phyloP scores from a whole-genome alignment of 2,329 filamentous ascomycete species.

The Cladosporium sp. region DNA sequence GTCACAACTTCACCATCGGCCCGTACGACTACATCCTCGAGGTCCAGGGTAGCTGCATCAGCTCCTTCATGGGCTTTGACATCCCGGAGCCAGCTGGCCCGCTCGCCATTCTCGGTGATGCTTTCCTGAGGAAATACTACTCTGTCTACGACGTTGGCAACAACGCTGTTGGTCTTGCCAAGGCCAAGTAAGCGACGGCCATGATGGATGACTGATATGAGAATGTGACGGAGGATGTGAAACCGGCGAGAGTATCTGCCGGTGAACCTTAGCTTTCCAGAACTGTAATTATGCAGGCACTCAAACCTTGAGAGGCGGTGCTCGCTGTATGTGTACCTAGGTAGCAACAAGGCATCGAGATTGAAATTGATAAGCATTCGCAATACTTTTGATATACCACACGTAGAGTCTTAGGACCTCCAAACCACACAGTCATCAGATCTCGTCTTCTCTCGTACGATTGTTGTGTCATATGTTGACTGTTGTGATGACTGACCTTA shows the following conservation, averaged over 20 bases:
- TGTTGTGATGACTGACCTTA: no score
- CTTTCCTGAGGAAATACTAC: constrained; percentile 78
- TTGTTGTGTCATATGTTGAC: no score
- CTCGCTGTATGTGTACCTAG: constrained; percentile 1
- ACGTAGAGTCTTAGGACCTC: no score
- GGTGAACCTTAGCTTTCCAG: background rate
- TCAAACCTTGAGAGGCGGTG: constrained; percentile 1
- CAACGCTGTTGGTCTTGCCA: constrained; percentile 81
- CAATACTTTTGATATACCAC: no score
- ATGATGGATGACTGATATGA: background rate
- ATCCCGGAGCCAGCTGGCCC: constrained; percentile 79
- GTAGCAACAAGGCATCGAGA: constrained; percentile 6
- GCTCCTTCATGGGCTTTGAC: constrained; percentile 93
- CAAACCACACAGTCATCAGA: no score
- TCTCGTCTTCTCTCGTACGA: no score
- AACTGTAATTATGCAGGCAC: constrained; percentile 9
- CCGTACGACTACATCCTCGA: constrained; percentile 94
- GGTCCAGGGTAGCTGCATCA: constrained; percentile 92
- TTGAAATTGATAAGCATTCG: constrained; percentile 3
- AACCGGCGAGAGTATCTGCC: background rate
- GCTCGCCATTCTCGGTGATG: constrained; percentile 89
- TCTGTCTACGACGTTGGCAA: constrained; percentile 94
- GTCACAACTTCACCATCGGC: constrained; percentile 87
- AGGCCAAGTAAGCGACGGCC: constrained; percentile 57
- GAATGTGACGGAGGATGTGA: constrained; percentile 3